Conservation (phyloP, 1,139 yeast genomes). For the Candida pseudocylindracea region DNA sequence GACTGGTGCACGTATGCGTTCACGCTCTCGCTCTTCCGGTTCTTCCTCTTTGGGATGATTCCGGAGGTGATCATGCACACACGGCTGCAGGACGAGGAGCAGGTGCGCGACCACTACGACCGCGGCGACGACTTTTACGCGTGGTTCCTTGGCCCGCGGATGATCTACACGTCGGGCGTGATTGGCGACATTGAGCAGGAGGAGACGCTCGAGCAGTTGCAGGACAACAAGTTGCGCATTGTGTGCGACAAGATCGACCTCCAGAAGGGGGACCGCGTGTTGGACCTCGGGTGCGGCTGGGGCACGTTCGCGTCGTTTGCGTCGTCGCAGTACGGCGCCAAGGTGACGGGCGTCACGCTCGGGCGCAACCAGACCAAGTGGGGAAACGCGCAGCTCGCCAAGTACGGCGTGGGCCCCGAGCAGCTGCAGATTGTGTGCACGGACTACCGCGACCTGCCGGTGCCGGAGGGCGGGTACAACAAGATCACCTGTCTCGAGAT, state of each 20-base stretch:
- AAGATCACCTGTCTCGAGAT: slow-evolving; percentile 83
- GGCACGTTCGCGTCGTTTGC: slow-evolving; percentile 82
- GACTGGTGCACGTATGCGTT: slow-evolving; percentile 79
- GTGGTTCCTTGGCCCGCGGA: slow-evolving; percentile 88
- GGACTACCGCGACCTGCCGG: slow-evolving; percentile 82
- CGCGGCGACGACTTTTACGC: slow-evolving; percentile 92
- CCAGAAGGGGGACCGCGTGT: slow-evolving; percentile 45
- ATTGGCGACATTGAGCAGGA: slow-evolving; percentile 48
- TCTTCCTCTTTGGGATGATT: slow-evolving; percentile 70
- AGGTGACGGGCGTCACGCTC: slow-evolving; percentile 74
- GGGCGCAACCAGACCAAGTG: slow-evolving; percentile 84
- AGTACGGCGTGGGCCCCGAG: slow-evolving; percentile 43
- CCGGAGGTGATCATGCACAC: slow-evolving; percentile 89
- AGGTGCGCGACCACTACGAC: slow-evolving; percentile 88
- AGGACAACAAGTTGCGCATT: slow-evolving; percentile 73
- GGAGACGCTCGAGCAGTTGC: slow-evolving; percentile 70
- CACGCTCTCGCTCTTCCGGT: slow-evolving; percentile 58
- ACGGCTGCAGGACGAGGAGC: slow-evolving; percentile 89
- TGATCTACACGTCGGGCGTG: slow-evolving; percentile 82
- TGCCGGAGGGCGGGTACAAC: slow-evolving; percentile 41
- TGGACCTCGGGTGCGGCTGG: slow-evolving; percentile 94
- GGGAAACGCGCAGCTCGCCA: slow-evolving; percentile 52
- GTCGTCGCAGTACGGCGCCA: slow-evolving; percentile 64
- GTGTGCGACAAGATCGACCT: slow-evolving; percentile 78
- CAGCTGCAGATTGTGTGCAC: slow-evolving; percentile 65